Evolutionary conservation across 768 basidiomycete genomes (phyloP).

Genomic region (button mushroom (Agaricus bisporus)): DNA sequence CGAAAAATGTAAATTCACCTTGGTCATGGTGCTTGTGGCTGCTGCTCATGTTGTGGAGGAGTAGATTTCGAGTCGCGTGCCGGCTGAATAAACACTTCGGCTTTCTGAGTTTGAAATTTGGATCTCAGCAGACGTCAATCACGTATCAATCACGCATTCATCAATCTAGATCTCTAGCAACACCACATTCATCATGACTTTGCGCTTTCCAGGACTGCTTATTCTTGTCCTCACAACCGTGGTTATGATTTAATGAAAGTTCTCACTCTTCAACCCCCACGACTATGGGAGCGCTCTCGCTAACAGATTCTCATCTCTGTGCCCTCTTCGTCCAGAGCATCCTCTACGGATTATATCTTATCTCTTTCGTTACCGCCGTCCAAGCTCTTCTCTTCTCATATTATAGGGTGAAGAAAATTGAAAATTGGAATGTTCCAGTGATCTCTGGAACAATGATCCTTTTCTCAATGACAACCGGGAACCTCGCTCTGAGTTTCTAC

Average conservation of each 20-base stretch:
- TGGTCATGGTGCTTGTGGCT: neutral
- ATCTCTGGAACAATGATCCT: slow-evolving; percentile 1
- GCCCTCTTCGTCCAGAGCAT: slow-evolving; percentile 4
- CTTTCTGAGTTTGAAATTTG: neutral
- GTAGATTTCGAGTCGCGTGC: neutral
- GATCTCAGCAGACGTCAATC: neutral
- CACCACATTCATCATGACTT: too few species aligned
- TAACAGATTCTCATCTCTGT: slow-evolving; percentile 3
- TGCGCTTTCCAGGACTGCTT: too few species aligned
- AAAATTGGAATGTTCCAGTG: slow-evolving; percentile 2
- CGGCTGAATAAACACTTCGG: neutral
- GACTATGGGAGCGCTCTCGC: slow-evolving; percentile 1
- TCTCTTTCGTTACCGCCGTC: neutral
- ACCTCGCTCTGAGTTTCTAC: slow-evolving; percentile 1
- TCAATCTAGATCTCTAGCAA: neutral
- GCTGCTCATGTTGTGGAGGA: neutral
- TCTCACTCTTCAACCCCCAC: neutral
- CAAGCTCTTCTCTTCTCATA: slow-evolving; percentile 2
- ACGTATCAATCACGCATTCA: neutral
- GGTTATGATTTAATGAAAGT: too few species aligned
- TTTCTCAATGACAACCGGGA: neutral
- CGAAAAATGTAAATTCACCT: slow-evolving; percentile 7
- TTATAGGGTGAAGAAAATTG: neutral
- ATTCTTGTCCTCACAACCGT: too few species aligned
- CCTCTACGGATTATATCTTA: slow-evolving; percentile 6